Conservation (phyloP, 2,329 filamentous ascomycete genomes). For the Daldinia sp. region DNA sequence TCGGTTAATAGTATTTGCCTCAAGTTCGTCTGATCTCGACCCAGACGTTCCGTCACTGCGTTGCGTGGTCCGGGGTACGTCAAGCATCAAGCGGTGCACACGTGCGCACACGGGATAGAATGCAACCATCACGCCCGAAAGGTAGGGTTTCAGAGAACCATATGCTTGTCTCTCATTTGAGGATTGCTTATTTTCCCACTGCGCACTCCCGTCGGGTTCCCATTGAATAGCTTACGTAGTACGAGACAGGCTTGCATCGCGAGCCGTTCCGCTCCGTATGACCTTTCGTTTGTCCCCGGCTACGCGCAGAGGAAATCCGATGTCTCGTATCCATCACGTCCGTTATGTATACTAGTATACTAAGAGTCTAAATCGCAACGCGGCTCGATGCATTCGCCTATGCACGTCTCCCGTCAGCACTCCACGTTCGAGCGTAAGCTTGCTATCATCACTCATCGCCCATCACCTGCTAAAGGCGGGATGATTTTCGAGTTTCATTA, state of each 20-base stretch:
- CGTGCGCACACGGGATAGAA: conserved; percentile 33
- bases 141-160: conserved; percentile 10
- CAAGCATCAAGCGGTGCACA: conserved; percentile 34
- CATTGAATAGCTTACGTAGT: not conserved
- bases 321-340: conserved; percentile 16
- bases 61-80: conserved; percentile 27
- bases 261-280: conserved; percentile 32
- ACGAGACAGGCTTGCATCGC: conserved; percentile 17
- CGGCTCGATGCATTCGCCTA: conserved; percentile 34
- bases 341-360: no score
- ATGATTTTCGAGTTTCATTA: conserved; percentile 10
- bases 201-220: conserved; percentile 3
- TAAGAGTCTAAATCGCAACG: conserved; percentile 13
- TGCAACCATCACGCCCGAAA: conserved; percentile 32
- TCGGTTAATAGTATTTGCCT: conserved; percentile 20
- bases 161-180: conserved; percentile 18
- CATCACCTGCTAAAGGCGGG: not conserved
- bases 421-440: not conserved
- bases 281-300: conserved; percentile 14
- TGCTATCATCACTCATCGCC: not conserved
- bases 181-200: conserved; percentile 6
- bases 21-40: conserved; percentile 18
- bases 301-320: conserved; percentile 25
- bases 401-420: conserved; percentile 18
- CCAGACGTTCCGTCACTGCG: conserved; percentile 7